phyloP scores from a whole-genome alignment of 108 stramenopile genomes.

The Schizochytrium sp. region DNA sequence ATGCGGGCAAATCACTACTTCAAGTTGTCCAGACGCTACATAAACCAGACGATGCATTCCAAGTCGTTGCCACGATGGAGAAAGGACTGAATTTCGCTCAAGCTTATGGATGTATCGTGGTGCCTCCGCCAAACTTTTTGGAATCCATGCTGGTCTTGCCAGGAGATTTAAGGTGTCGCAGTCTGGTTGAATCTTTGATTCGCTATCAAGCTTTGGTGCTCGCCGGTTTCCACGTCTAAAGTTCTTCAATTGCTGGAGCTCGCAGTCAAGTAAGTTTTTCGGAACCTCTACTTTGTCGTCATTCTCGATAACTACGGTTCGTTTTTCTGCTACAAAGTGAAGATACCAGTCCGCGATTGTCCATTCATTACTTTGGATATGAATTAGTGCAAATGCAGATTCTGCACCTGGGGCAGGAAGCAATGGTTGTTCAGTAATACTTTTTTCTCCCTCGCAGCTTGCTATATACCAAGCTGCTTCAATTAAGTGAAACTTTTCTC shows the following conservation, averaged over 20 bases:
- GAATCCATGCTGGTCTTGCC: background rate
- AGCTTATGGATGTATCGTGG: background rate
- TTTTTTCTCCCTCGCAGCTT: constrained; percentile 18
- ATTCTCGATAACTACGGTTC: background rate
- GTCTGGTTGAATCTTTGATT: background rate
- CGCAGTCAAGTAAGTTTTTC: background rate
- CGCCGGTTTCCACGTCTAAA: background rate
- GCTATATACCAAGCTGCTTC: constrained; percentile 3
- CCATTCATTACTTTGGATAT: background rate
- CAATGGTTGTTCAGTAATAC: background rate
- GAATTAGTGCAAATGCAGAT: background rate
- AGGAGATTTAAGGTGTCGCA: background rate
- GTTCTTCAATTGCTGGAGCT: background rate
- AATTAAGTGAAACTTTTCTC: background rate
- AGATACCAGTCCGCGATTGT: background rate
- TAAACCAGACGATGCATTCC: background rate
- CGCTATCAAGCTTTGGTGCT: no score
- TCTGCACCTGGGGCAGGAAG: constrained; percentile 18
- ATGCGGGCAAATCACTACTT: background rate
- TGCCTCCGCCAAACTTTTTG: background rate
- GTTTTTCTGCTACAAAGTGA: background rate
- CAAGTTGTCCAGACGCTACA: background rate
- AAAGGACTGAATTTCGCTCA: background rate
- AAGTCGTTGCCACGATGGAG: background rate
- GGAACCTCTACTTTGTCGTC: background rate